Base-by-base conservation (phyloP, 1,284 basidiomycete species). In the Prillingera fragicola region DNA sequence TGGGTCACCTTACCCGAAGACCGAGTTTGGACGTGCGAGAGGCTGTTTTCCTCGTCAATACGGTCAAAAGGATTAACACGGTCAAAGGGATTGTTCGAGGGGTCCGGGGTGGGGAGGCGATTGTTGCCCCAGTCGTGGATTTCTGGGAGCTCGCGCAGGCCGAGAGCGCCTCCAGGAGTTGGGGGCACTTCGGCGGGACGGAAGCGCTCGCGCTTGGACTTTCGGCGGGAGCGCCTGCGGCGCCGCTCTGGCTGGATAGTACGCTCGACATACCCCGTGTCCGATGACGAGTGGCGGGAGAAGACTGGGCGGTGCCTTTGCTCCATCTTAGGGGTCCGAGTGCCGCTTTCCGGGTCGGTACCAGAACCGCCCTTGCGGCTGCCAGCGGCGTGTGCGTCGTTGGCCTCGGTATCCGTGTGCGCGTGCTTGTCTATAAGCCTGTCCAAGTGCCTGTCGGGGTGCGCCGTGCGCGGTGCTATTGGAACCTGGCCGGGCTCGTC, bases 51-150 rank as follows among this genome's bases (percentile, higher is more conserved):
- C 32, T 54, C 52, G 31, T 50, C 52, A 32, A 54, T 54, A 5
- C 45, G 41, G 39, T 54, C 52, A 25, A 54, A 54, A 15, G 48
- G 43, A 24, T 54, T 50, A 33, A 48, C 26, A 21, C 47, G 41
- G 18, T 52, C 51, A 15, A 48, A 48, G 13, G 50, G 51, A 38
- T 49, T 43, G 8, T 14, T 31, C 22, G 39, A 33, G 5, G 38
- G 41, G 39, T 38, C 49, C 7, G 35, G 23, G 10, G 41, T 32
- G 3, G 46, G 39, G 12, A 19, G 25, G 5, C n/a, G 37, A 24
- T 45, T 45, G 13, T 26, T 15, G 17, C 43, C 48, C 43, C 43
- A 42, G 14, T 27, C 23, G n/a, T 48, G 36, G 19, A 31, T 10
- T n/a, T n/a, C n/a, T n/a, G n/a, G n/a, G n/a, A n/a, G n/a, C n/a